These are phyloP conservation scores for Solanum verrucosum DNA, from an alignment of 257 asterid species.

Conservation along the genomic window DNA sequence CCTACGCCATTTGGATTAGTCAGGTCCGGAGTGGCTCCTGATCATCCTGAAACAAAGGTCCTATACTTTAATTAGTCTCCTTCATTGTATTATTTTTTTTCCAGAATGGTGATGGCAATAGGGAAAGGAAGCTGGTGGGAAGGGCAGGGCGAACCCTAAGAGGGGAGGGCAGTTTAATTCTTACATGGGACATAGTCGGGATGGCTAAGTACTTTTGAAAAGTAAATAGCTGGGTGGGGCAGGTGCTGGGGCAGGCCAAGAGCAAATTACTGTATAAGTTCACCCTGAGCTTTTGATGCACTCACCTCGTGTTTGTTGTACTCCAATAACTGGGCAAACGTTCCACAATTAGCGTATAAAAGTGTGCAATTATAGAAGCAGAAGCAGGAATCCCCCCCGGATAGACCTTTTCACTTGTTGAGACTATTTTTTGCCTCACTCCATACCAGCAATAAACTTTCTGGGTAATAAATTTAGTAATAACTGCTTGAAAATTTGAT, in stretches of 20 bases:
- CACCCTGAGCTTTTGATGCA: not conserved
- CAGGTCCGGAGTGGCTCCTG: constrained; percentile 96
- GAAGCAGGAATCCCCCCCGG: not conserved
- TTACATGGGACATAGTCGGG: not conserved
- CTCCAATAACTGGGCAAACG: not conserved
- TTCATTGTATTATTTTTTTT: too few relatives aligned
- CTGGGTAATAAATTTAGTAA: not conserved
- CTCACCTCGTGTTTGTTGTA: not conserved
- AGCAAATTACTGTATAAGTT: not conserved
- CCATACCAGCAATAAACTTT: not conserved
- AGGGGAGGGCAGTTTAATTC: not conserved
- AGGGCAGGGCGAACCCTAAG: not conserved
- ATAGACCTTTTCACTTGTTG: not conserved
- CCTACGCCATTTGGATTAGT: constrained; percentile 95
- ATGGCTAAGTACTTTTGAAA: not conserved
- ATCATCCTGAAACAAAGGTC: constrained; percentile 97
- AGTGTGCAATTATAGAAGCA: not conserved
- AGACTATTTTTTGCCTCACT: not conserved
- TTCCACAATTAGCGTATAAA: not conserved
- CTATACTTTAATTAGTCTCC: not conserved
- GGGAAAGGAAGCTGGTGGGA: not conserved
- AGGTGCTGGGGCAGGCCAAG: not conserved
- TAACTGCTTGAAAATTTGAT: not conserved
- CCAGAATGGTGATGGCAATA: not conserved
- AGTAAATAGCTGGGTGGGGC: not conserved